Base-by-base conservation (phyloP, 1,284 basidiomycete genomes). In the Cerrena zonata region DNA sequence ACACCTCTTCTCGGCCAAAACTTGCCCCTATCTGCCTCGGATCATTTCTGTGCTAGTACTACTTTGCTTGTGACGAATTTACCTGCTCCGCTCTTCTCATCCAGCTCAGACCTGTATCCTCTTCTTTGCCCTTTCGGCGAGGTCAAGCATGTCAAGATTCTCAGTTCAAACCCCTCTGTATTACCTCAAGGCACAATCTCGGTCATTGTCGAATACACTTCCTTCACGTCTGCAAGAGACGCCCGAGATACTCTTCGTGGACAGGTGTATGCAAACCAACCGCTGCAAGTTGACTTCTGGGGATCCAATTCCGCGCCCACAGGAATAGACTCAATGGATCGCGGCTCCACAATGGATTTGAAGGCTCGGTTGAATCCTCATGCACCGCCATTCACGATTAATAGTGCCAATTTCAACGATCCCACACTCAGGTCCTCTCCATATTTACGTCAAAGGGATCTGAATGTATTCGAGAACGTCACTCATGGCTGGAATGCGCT, bases 71-170 rank as follows among this genome's bases (percentile, higher is more conserved):
- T 88, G 48, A 76, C 72, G 49, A 85, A 87, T 55, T 68, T 89
- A 53, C 82, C 86, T 41, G 72, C 75, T 37, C 58, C 86, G 45
- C 65, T 89, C 27, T 89, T 89, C 65, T 79, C 82, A 52, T 76
- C 83, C 56, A 64, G 72, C 49, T 73, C 77, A 47, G 86, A 89
- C 62, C 65, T 89, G 53, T 74, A 82, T 45, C 85, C 86, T n/a
- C 71, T 89, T 39, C 75, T 89, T 50, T 79, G 73, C 63, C 86
- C 86, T 19, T 89, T 84, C 60, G 86, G 86, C 26, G 70, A 72
- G 23, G 78, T 88, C 60, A 80, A 81, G 60, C 75, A 76, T 49
- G 72, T 89, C 45, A 69, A 71, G 49, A 65, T 77, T 44, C 49
- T 77, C 13, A 60, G 64, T 21, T 44, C 60, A 48, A 54, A 61